Evolutionary conservation across 129 eudicot species (phyloP).

Genomic region (Ambrosia trifida): DNA sequence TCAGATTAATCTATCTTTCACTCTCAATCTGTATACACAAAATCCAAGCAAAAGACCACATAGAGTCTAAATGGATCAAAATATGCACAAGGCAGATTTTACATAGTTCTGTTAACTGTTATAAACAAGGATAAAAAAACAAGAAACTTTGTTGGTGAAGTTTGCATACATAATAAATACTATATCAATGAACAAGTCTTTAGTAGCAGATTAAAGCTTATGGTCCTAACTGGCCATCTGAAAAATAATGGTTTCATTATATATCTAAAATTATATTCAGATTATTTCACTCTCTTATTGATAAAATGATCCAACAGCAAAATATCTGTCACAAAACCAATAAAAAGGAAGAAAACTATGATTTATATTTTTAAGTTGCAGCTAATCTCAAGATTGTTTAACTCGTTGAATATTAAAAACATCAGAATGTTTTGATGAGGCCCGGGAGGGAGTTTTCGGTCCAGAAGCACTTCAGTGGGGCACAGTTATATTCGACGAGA

Average conservation of each 20-base stretch:
- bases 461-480: too few relatives aligned
- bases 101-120: too few relatives aligned
- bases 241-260: constrained; percentile 13
- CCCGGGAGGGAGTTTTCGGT: too few relatives aligned
- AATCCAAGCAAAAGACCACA: too few relatives aligned
- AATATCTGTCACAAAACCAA: constrained; percentile 59
- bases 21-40: too few relatives aligned
- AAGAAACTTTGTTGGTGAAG: background rate
- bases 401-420: too few relatives aligned
- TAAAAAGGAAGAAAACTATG: background rate
- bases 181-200: constrained; percentile 93
- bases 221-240: constrained; percentile 97
- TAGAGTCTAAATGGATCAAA: too few relatives aligned
- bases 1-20: too few relatives aligned
- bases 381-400: too few relatives aligned
- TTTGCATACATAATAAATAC: constrained; percentile 41
- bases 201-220: constrained; percentile 97
- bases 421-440: too few relatives aligned
- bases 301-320: constrained; percentile 66
- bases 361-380: background rate
- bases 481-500: background rate
- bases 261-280: background rate
- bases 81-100: too few relatives aligned
- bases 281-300: background rate
- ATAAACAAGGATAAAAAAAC: too few relatives aligned